Conservation (phyloP, 768 basidiomycete species). For the Pulveroboletus frians region DNA sequence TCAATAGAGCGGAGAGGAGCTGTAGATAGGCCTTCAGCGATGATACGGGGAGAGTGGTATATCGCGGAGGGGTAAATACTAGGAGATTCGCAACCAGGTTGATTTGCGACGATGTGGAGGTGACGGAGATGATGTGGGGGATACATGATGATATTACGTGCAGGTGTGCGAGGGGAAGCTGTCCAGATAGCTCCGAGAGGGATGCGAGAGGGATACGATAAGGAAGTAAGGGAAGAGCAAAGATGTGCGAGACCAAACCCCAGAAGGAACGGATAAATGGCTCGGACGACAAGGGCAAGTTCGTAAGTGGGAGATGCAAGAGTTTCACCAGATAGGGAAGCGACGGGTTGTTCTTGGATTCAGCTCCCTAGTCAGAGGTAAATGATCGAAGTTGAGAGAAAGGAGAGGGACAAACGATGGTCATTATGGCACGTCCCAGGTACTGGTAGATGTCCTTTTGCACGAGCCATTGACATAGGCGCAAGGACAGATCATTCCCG, state of each 20-base stretch:
- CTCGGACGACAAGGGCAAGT: constrained; percentile 30
- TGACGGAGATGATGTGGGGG: constrained; percentile 27
- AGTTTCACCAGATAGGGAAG: constrained; percentile 28
- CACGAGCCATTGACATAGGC: constrained; percentile 44
- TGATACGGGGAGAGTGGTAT: constrained; percentile 41
- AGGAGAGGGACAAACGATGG: constrained; percentile 43
- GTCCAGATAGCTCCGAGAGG: constrained; percentile 59
- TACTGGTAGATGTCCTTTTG: constrained; percentile 40
- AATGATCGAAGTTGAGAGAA: background rate
- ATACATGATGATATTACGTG: constrained; percentile 29
- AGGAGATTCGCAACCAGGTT: constrained; percentile 72
- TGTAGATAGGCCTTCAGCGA: constrained; percentile 51
- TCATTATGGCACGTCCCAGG: constrained; percentile 15
- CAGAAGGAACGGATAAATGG: constrained; percentile 31
- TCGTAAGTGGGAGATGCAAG: constrained; percentile 19
- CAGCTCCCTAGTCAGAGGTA: constrained; percentile 41
- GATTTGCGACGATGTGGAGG: constrained; percentile 33
- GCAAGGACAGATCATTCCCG: constrained; percentile 29
- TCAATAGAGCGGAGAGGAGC: constrained; percentile 48
- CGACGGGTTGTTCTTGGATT: constrained; percentile 43
- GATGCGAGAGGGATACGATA: constrained; percentile 61
- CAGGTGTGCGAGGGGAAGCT: constrained; percentile 51
- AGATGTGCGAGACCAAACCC: constrained; percentile 47
- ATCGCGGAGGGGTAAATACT: constrained; percentile 59
- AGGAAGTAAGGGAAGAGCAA: constrained; percentile 74